Evolutionary conservation across 257 asterid genomes (phyloP).

Genomic region (Vinca minor): DNA sequence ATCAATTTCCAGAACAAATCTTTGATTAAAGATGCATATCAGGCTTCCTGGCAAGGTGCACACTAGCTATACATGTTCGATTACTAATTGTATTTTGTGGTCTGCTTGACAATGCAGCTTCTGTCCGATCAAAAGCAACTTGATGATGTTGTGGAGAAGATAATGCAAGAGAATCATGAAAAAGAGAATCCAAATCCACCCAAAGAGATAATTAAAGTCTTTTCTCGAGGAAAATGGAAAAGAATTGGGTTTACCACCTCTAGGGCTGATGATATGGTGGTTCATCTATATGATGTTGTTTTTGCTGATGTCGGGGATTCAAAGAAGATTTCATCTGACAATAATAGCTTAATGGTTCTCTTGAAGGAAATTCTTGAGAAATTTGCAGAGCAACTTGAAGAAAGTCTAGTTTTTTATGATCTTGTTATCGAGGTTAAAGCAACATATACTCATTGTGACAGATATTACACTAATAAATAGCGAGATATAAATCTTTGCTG

Average conservation of each 20-base stretch:
- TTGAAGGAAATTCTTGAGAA: conserved; percentile 39
- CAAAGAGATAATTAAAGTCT: conserved; percentile 20
- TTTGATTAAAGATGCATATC: too few species aligned
- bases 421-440: too few species aligned
- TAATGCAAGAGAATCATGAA: conserved; percentile 23
- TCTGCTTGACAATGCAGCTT: conserved; percentile 28
- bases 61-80: too few species aligned
- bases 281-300: conserved; percentile 32
- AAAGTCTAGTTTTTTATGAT: conserved; percentile 39
- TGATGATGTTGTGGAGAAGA: conserved; percentile 24
- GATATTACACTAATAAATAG: neutral
- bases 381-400: conserved; percentile 48
- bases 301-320: conserved; percentile 26
- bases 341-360: conserved; percentile 20
- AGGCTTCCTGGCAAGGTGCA: too few species aligned
- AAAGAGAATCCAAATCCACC: conserved; percentile 10
- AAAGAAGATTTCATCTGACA: conserved; percentile 15
- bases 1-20: too few species aligned
- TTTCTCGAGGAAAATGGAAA: conserved; percentile 36
- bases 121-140: conserved; percentile 30
- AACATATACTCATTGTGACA: too few species aligned
- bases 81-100: neutral
- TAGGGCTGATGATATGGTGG: conserved; percentile 33
- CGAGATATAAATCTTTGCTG: neutral
- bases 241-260: conserved; percentile 44